Evolutionary conservation across 2,329 filamentous ascomycete species (phyloP).

Genomic region (Paecilomyces sp.): DNA sequence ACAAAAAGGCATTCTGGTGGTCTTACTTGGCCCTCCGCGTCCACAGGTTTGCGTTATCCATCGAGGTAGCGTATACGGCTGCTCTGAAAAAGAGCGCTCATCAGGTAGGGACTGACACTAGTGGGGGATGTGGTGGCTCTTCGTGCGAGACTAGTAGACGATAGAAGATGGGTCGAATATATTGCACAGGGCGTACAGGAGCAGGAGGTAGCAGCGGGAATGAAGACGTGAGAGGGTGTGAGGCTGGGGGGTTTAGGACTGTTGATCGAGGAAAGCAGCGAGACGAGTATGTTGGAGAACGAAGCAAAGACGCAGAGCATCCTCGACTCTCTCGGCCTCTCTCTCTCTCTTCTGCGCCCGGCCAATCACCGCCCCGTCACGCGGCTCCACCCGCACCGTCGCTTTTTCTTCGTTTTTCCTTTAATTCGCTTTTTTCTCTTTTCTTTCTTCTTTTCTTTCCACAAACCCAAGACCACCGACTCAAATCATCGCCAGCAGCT

Average conservation of each 20-base stretch:
- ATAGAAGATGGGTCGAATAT: background rate
- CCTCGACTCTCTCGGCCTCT: background rate
- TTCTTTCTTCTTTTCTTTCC: slow-evolving; percentile 32
- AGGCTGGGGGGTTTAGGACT: slow-evolving; percentile 16
- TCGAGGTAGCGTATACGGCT: slow-evolving; percentile 28
- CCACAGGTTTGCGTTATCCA: slow-evolving; percentile 47
- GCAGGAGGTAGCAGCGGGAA: background rate
- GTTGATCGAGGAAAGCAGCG: slow-evolving; percentile 13
- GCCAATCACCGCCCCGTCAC: slow-evolving; percentile 22
- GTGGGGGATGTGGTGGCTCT: background rate
- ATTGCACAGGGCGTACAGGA: background rate
- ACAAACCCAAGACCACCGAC: slow-evolving; percentile 58
- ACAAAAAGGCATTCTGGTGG: slow-evolving; percentile 1
- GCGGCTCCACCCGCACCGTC: slow-evolving; percentile 19
- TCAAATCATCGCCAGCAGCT: slow-evolving; percentile 68
- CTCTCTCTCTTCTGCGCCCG: slow-evolving; percentile 5
- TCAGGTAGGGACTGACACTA: slow-evolving; percentile 16
- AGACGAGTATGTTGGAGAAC: slow-evolving; percentile 4
- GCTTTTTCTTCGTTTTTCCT: slow-evolving; percentile 17
- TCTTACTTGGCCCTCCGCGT: slow-evolving; percentile 43
- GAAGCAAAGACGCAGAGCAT: slow-evolving; percentile 10
- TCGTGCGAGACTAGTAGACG: background rate
- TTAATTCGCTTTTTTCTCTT: slow-evolving; percentile 10
- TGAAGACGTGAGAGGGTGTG: slow-evolving; percentile 12
- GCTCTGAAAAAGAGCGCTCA: slow-evolving; percentile 31